Base-by-base conservation (phyloP, 2,329 filamentous ascomycete species). In the Gaeumannomyces sp. region DNA sequence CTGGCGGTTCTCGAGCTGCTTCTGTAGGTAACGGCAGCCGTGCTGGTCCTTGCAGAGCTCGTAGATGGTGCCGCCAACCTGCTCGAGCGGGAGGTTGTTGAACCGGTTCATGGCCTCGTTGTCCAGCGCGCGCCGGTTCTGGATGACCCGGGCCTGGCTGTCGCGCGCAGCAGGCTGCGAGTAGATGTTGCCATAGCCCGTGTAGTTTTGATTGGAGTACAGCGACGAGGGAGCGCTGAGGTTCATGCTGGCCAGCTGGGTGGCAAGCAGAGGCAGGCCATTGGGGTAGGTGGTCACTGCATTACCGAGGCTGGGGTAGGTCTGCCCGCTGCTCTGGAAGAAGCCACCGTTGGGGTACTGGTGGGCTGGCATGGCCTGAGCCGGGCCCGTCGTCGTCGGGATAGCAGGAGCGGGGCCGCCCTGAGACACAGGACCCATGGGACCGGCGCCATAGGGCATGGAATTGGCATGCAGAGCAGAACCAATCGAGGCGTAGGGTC, bases 41-140 rank as follows among this genome's bases (percentile, higher is more conserved):
- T 99, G 93, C 79, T 99, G 95, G 73, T 99, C 95, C 79, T 97
- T 98, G 84, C 94, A 98, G 50, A 97, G 81, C 62, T 87, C 84
- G 76, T 97, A 96, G 72, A 99, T 92, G 71, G 93, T 89, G 61
- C 93, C 92, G 50, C 84, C 83, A 71, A 95, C 89, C 45, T 89
- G 85, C 74, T 97, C 92, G 28, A 98, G 81, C 19, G 91, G 87
- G 73, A 91, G 85, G 74, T 95, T 94, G 70, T 90, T 87, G 78
- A 92, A 97, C 66, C 92, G 90, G 71, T 89, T 90, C 81, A 91
- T 90, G 70, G 81, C 88, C 78, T 92, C 88, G 68, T 85, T 89
- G 72, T 91, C 89, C 71, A 90, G 84, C 74, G 89, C 84, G 69
- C 91, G 90, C 68, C 91, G 89, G 76, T 86, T 86, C 75, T 91